Conservation (phyloP, 1,284 basidiomycete genomes). For the Microbotryum intermedium region DNA sequence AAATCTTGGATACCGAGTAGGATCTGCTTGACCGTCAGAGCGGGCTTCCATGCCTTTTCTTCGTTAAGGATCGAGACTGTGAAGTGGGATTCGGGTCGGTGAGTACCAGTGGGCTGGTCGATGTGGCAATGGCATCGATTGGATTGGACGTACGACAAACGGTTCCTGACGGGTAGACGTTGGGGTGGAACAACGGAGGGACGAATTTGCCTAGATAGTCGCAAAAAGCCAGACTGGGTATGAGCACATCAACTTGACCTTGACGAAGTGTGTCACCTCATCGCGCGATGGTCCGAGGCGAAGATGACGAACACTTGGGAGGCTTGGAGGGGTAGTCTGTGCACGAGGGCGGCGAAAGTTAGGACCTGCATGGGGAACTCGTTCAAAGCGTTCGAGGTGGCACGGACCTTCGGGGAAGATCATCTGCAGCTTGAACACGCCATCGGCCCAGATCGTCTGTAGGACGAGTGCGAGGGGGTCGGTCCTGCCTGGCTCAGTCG, state of each 20-base stretch:
- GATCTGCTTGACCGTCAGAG: constrained; percentile 98
- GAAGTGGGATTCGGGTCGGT: not conserved
- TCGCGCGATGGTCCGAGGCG: too few relatives aligned
- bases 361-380: constrained; percentile 7
- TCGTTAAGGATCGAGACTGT: constrained; percentile 87
- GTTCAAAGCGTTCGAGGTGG: constrained; percentile 18
- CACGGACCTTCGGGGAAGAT: constrained; percentile 81
- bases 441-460: constrained; percentile 94
- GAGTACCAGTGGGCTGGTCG: not conserved
- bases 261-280: not conserved
- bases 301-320: constrained; percentile 64
- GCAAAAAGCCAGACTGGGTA: not conserved
- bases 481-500: not conserved
- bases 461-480: not conserved
- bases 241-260: not conserved
- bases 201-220: constrained; percentile 78
- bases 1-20: constrained; percentile 56
- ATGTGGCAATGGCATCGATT: not conserved
- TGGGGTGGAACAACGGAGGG: constrained; percentile 94
- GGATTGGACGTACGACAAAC: constrained; percentile 55
- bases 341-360: constrained; percentile 1
- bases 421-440: constrained; percentile 88
- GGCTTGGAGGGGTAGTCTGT: constrained; percentile 90
- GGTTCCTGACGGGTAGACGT: constrained; percentile 97
- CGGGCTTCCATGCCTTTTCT: constrained; percentile 98